A percentile compares a stretch with the other conserved stretches of the same genome.
Conservation (phyloP, 2,329 filamentous ascomycete genomes). For the Xylaria digitata region DNA sequence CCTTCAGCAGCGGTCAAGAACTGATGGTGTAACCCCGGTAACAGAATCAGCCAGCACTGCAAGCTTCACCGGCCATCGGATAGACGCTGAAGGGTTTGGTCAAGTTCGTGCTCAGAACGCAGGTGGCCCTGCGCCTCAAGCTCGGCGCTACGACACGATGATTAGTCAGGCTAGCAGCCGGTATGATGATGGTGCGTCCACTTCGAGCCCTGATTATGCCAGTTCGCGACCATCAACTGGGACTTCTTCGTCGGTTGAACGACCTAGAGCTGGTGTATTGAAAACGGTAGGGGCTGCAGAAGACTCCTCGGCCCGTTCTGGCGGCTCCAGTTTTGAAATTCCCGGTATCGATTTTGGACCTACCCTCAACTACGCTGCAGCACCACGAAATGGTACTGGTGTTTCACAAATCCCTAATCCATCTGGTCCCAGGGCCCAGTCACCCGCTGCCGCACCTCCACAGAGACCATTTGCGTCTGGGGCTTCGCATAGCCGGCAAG, state of each 20-base stretch:
- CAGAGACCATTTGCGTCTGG: constrained; percentile 43
- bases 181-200: constrained; percentile 73
- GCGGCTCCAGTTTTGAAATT: constrained; percentile 63
- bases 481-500: constrained; percentile 57
- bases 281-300: constrained; percentile 76
- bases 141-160: constrained; percentile 53
- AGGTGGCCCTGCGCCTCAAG: constrained; percentile 44
- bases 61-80: constrained; percentile 55
- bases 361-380: constrained; percentile 72
- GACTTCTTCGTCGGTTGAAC: constrained; percentile 66
- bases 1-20: constrained; percentile 53
- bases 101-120: constrained; percentile 54
- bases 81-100: constrained; percentile 63
- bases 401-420: constrained; percentile 49
- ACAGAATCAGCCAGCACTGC: constrained; percentile 54
- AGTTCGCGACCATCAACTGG: constrained; percentile 71
- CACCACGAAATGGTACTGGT: constrained; percentile 41
- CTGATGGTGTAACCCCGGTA: constrained; percentile 53
- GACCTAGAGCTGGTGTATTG: constrained; percentile 80
- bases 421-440: constrained; percentile 47
- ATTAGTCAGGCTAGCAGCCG: constrained; percentile 54
- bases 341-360: constrained; percentile 87
- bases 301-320: constrained; percentile 18
- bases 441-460: constrained; percentile 33
- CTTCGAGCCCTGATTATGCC: constrained; percentile 79